phyloP scores from a whole-genome alignment of 75 land plant genomes.

The Pinus tabuliformis region DNA sequence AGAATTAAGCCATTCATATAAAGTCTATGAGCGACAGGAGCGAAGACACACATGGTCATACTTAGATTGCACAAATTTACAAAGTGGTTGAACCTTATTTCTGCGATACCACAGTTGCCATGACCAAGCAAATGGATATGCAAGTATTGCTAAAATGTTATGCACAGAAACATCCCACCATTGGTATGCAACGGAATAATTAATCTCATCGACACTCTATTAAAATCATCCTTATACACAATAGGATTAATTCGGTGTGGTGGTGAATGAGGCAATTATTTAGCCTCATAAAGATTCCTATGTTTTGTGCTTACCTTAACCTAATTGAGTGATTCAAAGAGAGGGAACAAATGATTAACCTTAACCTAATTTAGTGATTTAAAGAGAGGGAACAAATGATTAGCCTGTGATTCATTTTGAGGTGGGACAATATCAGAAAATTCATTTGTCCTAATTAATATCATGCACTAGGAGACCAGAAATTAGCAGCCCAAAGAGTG shows the following conservation, averaged over 20 bases:
- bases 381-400: too few species aligned
- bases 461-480: conserved; percentile 76
- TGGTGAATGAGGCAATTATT: conserved; percentile 97
- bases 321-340: conserved; percentile 14
- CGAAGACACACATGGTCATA: conserved; percentile 62
- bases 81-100: conserved; percentile 77
- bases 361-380: conserved; percentile 44
- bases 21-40: too few species aligned
- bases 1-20: too few species aligned
- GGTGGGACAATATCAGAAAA: conserved; percentile 83
- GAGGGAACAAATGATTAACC: background rate
- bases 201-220: conserved; percentile 94
- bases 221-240: conserved; percentile 97
- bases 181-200: conserved; percentile 83
- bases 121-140: conserved; percentile 96
- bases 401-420: conserved; percentile 69
- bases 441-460: conserved; percentile 89
- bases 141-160: conserved; percentile 72
- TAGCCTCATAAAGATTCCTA: conserved; percentile 96
- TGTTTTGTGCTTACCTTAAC: conserved; percentile 87
- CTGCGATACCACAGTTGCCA: conserved; percentile 98
- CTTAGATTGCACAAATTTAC: conserved; percentile 92
- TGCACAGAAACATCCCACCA: conserved; percentile 99
- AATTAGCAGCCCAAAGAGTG: conserved; percentile 80
- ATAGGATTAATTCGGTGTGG: conserved; percentile 86